These are phyloP conservation scores for Aphanocladium album DNA, from an alignment of 2,329 filamentous ascomycete species.

Conservation along the genomic window DNA sequence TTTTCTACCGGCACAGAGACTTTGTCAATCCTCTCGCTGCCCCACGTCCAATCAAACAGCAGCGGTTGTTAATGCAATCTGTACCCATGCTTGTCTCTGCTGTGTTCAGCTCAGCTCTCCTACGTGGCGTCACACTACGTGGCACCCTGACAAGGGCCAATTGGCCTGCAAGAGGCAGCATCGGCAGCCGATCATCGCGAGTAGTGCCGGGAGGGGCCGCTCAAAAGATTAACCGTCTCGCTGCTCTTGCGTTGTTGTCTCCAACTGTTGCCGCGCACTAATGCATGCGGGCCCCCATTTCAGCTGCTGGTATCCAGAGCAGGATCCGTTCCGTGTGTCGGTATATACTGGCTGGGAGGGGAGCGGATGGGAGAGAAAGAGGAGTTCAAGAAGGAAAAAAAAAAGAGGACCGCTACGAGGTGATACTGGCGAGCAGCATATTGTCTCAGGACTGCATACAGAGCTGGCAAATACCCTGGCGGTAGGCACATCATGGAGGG, in stretches of 20 bases:
- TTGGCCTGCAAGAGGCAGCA: background rate
- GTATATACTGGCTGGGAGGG: background rate
- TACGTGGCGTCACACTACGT: slow-evolving; percentile 2
- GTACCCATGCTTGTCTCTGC: background rate
- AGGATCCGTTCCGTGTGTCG: background rate
- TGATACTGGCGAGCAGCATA: background rate
- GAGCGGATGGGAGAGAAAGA: background rate
- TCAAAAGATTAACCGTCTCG: background rate
- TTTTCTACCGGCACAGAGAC: background rate
- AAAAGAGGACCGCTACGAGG: background rate
- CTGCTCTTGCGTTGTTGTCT: background rate
- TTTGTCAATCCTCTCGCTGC: background rate
- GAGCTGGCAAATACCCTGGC: background rate
- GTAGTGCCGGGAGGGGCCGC: slow-evolving; percentile 5
- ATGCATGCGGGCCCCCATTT: background rate
- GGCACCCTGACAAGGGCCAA: background rate
- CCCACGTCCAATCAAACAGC: background rate
- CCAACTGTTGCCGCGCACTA: background rate
- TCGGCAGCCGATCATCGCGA: background rate
- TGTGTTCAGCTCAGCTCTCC: slow-evolving; percentile 2
- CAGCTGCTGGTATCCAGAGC: background rate
- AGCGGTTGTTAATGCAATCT: slow-evolving; percentile 1
- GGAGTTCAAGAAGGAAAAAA: too few relatives aligned
- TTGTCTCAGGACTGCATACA: slow-evolving; percentile 5
- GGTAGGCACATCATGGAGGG: background rate